Evolutionary conservation across 1,284 basidiomycete species (phyloP), one percentile per base, ranked within the genome.

Genomic region (Cryptococcus hybrid): DNA sequence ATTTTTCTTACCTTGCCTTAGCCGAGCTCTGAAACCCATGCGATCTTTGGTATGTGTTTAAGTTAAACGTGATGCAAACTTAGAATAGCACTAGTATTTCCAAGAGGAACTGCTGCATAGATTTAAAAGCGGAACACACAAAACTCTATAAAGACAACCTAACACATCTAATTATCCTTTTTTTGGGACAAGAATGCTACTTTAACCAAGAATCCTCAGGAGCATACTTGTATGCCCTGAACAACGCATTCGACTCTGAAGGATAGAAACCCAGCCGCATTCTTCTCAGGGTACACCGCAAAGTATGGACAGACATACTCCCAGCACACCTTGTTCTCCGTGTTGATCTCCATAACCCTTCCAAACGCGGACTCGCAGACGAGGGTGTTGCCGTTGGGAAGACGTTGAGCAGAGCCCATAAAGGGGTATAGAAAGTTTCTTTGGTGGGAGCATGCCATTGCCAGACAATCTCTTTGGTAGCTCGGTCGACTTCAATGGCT

Each of bases 401-500:
- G 49, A 3, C 62, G 59, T 44, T 63, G 62, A 11, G 59, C 62
- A 2, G 62, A 63, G 15, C 62, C 62, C 62, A 63, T 63, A 38
- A 63, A 63, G 2, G 62, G 5, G 59, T 61, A 57, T 59, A 63
- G 59, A 63, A 63, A 2, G 62, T 58, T 55, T 63, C 62, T 51
- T 59, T 63, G 24, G 49, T 58, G 1, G 62, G 57, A 3, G 59
- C 57, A 34, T 55, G 45, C 62, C 62, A 63, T 45, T 63, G 53
- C 62, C 62, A 63, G 8, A 63, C 62, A 13, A 63, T 61, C 54
- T 61, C 44, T 44, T 61, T 63, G 38, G 62, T 58, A 11, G 52
- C 38, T 42, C 62, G 47, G 36, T 63, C 62, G 13, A 63, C 55
- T 47, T 63, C 62, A 37, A 63, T 55, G 9, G 54, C 62, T 15